Conservation (phyloP, 345 rosid species). For the Eucalyptus coolabah region DNA sequence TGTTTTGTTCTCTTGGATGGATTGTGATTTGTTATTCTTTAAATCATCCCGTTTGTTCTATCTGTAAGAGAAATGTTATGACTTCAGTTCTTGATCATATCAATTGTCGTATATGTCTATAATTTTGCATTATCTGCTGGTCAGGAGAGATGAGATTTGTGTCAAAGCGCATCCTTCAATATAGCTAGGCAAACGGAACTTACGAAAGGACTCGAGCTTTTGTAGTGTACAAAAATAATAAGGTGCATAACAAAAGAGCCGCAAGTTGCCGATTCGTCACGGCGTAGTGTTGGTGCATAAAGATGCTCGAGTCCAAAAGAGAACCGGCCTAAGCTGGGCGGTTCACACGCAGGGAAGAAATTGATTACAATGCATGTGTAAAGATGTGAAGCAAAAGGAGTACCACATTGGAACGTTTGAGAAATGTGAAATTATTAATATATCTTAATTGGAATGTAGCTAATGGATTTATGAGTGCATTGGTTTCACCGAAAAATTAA, state of each 20-base stretch:
- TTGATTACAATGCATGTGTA: too few relatives aligned
- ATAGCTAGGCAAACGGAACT: background rate
- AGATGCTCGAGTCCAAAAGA: too few relatives aligned
- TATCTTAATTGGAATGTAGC: rapidly evolving
- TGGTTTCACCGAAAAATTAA: background rate
- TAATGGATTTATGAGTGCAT: rapidly evolving
- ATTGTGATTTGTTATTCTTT: background rate
- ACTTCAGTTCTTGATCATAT: background rate
- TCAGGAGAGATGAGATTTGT: background rate
- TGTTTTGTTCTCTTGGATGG: background rate
- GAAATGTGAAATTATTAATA: background rate
- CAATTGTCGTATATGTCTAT: background rate
- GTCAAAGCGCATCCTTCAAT: background rate
- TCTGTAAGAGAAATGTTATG: background rate
- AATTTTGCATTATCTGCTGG: background rate
- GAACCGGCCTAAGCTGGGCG: rapidly evolving
- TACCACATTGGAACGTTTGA: background rate
- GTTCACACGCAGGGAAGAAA: rapidly evolving
- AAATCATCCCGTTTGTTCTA: background rate
- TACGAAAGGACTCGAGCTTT: background rate
- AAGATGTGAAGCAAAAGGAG: background rate
- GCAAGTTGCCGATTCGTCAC: rapidly evolving
- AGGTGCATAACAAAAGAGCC: too few relatives aligned
- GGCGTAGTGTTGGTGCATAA: too few relatives aligned
- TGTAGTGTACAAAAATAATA: too few relatives aligned